Conservation (phyloP, 1,139 yeast genomes). For the Saccharomyces hybrid region DNA sequence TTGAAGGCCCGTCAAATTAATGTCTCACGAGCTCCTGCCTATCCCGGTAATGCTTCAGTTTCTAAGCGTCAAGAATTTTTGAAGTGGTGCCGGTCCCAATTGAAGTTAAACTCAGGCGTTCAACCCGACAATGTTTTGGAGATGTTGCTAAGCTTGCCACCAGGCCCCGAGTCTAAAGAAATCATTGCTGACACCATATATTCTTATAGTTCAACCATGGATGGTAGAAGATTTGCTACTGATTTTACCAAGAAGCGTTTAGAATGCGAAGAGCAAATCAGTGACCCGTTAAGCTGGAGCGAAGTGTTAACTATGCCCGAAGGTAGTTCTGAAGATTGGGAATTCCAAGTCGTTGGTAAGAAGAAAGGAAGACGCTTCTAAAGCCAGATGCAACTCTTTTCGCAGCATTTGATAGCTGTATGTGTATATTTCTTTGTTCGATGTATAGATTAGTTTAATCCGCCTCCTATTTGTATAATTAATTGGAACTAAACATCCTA, state of each 20-base stretch:
- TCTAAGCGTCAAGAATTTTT: conserved; percentile 59
- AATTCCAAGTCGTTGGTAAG: conserved; percentile 60
- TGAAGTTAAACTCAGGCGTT: conserved; percentile 69
- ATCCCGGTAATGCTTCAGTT: conserved; percentile 31
- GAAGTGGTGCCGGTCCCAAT: conserved; percentile 74
- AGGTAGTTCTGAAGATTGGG: conserved; percentile 72
- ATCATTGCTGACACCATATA: conserved; percentile 90
- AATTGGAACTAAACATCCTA: neutral
- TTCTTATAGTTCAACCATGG: conserved; percentile 85
- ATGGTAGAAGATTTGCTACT: conserved; percentile 87
- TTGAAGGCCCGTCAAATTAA: conserved; percentile 2
- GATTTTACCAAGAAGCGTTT: conserved; percentile 78
- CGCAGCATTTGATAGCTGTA: neutral
- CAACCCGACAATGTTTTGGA: conserved; percentile 69
- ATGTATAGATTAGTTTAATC: neutral
- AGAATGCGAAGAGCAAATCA: conserved; percentile 54
- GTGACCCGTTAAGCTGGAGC: conserved; percentile 58
- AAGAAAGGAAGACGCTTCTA: conserved; percentile 44
- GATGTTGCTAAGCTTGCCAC: conserved; percentile 73
- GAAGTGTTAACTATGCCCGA: conserved; percentile 52
- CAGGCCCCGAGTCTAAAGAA: conserved; percentile 63
- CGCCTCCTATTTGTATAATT: neutral
- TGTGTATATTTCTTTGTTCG: neutral
- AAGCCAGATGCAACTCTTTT: neutral
- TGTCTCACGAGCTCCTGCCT: conserved; percentile 18